Evolutionary conservation across 345 rosid genomes (phyloP), one percentile per base, ranked within the genome.

Genomic region (Rubroshorea leprosula): DNA sequence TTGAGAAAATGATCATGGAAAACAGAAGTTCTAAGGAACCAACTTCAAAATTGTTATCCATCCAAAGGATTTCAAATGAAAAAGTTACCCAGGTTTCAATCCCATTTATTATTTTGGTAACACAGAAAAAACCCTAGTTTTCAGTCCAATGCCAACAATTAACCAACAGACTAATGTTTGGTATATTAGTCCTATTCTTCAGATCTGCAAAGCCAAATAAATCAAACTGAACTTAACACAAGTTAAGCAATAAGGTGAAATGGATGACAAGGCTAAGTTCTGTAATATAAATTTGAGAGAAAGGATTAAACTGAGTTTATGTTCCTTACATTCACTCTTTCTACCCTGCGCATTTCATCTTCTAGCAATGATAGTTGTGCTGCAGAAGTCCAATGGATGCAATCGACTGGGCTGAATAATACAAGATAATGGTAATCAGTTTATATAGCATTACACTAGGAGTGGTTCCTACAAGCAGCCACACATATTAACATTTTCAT

Each of bases 321-420:
- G 41, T 0, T 4, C 55, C 86, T 77, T 76, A 92, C 98, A 73
- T 86, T 89, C n/a, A 92, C 85, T 83, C 97, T 92, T 76, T 92
- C 97, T 35, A 85, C 95, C 57, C 89, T 59, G 38, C 98, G 87
- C 97, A 92, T 92, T 68, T 92, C 97, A 58, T 92, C 96, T 78
- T 92, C 99, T 39, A 92, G 97, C 77, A 92, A 71, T 48, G 99
- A 89, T 51, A 92, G 74, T 61, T 86, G 94, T 38, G 95, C 85
- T 16, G 96, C 99, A 67, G 97, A 86, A 35, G 80, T 89, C 96
- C 94, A 78, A 58, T 92, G 85, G 64, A 92, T 92, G 74, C 98
- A 92, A 75, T 92, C 95, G 72, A 92, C 98, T 14, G 97, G 96
- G 80, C 99, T 92, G 89, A 55, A 80, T 43, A 44, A 53, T 48